Percentiles rank a stretch among this genome's conserved stretches.
Conservation (phyloP, 2,329 filamentous ascomycete genomes). For the Penicillium carneum region DNA sequence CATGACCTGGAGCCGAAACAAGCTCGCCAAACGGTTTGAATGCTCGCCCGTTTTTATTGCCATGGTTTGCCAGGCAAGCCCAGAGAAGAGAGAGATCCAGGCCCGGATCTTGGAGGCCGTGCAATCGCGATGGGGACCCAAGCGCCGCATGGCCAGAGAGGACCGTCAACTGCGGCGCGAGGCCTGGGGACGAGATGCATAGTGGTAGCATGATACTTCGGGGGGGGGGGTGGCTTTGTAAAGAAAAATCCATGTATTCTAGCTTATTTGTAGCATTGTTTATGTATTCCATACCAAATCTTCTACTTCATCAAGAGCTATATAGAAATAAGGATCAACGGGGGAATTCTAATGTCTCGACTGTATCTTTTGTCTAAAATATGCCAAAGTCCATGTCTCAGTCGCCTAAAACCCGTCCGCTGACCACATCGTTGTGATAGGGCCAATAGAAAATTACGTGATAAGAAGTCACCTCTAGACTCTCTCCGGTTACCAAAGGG, state of each 20-base stretch:
- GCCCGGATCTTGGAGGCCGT: constrained; percentile 59
- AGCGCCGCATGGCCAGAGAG: constrained; percentile 66
- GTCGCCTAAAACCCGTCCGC: too few relatives aligned
- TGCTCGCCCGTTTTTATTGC: constrained; percentile 69
- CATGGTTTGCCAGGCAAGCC: constrained; percentile 63
- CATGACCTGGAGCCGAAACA: constrained; percentile 64
- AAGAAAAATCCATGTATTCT: constrained; percentile 37
- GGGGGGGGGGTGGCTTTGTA: constrained; percentile 18
- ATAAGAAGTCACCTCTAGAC: constrained; percentile 28
- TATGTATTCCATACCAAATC: constrained; percentile 26
- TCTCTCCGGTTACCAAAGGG: constrained; percentile 21
- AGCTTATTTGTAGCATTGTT: constrained; percentile 31
- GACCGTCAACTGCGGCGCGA: constrained; percentile 67
- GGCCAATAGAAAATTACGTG: constrained; percentile 35
- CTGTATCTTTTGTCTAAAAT: too few relatives aligned
- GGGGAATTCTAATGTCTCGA: too few relatives aligned
- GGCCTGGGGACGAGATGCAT: constrained; percentile 67
- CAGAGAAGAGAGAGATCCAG: constrained; percentile 58
- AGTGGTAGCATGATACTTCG: background rate
- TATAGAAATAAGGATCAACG: background rate
- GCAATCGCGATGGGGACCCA: constrained; percentile 67
- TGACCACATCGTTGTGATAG: constrained; percentile 23
- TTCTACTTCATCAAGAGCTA: background rate
- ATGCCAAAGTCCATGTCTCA: background rate
- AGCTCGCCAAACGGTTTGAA: constrained; percentile 68